Percentiles rank a stretch among this genome's conserved stretches.
These are phyloP conservation scores for Penicillium atrosanguineum DNA, from an alignment of 495 filamentous ascomycete genomes.

Conservation along the genomic window DNA sequence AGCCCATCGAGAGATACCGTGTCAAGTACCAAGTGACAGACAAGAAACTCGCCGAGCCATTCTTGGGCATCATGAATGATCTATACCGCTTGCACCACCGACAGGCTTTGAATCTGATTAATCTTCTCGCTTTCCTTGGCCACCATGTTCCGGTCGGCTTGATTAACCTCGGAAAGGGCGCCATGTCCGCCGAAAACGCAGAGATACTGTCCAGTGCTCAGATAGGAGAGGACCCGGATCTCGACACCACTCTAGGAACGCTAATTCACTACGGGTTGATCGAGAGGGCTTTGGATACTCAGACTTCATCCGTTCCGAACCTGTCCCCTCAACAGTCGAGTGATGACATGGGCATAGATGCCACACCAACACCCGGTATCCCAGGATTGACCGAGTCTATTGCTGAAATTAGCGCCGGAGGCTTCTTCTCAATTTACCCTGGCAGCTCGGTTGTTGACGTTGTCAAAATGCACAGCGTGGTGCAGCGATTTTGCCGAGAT, in stretches of 20 bases:
- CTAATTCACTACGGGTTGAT: constrained; percentile 71
- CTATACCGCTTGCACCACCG: constrained; percentile 55
- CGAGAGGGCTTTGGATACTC: constrained; percentile 48
- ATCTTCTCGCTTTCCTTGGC: constrained; percentile 70
- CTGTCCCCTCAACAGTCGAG: constrained; percentile 23
- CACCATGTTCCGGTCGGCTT: constrained; percentile 76
- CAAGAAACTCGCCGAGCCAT: constrained; percentile 67
- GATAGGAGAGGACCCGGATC: constrained; percentile 54
- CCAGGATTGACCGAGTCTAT: constrained; percentile 36
- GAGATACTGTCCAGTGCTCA: constrained; percentile 43
- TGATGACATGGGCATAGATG: constrained; percentile 19
- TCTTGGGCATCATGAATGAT: constrained; percentile 68
- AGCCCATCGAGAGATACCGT: constrained; percentile 66
- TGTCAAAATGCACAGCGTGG: constrained; percentile 72
- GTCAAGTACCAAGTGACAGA: constrained; percentile 65
- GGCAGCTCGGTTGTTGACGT: constrained; percentile 59
- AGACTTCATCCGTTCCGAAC: constrained; percentile 43
- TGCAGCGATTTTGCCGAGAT: constrained; percentile 77
- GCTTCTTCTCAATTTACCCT: constrained; percentile 39
- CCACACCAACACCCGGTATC: constrained; percentile 11
- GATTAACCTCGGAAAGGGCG: constrained; percentile 60
- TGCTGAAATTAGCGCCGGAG: constrained; percentile 50
- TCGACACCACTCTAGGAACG: constrained; percentile 66
- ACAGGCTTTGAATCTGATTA: constrained; percentile 69
- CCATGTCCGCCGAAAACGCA: constrained; percentile 53